Evolutionary conservation across 176 grass and related monocot genomes (phyloP), one percentile per base, ranked within the genome.

Genomic region (Phoenix dactylifera): DNA sequence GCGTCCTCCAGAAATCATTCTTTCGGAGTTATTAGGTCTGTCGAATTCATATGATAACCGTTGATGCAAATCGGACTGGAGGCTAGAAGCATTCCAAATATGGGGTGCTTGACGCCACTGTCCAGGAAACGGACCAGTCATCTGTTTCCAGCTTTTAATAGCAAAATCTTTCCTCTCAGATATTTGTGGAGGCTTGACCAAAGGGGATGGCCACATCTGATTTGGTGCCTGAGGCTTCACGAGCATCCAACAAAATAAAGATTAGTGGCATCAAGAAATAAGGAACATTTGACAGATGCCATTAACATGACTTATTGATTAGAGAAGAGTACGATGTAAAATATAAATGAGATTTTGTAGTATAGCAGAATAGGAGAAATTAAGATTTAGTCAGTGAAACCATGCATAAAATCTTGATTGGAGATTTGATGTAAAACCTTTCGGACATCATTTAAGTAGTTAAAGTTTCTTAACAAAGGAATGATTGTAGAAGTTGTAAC

Each of bases 31-130:
- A 67, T 50, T 93, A 67, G 94, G 94, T 26, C 94, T 84, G 75
- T 99, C 94, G 50, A 99, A 99, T 75, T 99, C 94, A 79, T 69
- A 99, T 59, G 88, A 85, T 50, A 99, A 77, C 26, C 94, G 81
- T 74, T 99, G 88, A 70, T 99, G 94, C 76, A 99, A 71, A 58
- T 99, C 88, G 3, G 87, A 61, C 49, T 97, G 92, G 44, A 78
- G 22, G 64, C 73, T 81, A 60, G 76, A 78, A 61, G 78, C 24
- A 60, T 81, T 83, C 94, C 94, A 93, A 62, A 93, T 14, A 74
- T 82, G 82, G 7, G 78, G 49, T 62, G 71, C 71, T 55, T 96
- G 92, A 54, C 92, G 78, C 94, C 94, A 99, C 53, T 99, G 88
- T 59, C 88, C 86, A 29, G 88, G 79, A 76, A 93, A 68, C 59